Evolutionary conservation across 441 rosid genomes (phyloP).

Genomic region (Gossypium davidsonii): DNA sequence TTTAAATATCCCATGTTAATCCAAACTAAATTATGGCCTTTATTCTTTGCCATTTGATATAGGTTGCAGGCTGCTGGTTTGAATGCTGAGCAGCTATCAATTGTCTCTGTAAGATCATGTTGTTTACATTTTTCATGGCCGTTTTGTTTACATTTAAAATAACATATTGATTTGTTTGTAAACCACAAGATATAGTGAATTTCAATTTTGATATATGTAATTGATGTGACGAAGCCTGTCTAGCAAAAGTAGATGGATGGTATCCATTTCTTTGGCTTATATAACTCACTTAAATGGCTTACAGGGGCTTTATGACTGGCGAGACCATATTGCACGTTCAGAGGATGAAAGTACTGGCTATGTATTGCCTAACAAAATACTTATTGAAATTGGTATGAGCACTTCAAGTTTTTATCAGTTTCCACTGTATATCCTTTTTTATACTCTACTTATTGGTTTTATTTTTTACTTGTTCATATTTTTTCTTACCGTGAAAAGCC

Average conservation of each 20-base stretch:
- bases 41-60: conserved; percentile 15
- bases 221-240: background rate
- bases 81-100: conserved; percentile 71
- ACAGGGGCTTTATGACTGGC: conserved; percentile 86
- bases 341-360: conserved; percentile 94
- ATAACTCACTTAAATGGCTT: conserved; percentile 15
- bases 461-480: background rate
- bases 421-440: background rate
- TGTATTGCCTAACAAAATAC: conserved; percentile 80
- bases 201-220: background rate
- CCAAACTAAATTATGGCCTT: conserved; percentile 1
- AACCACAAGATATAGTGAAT: background rate
- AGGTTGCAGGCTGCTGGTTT: conserved; percentile 66
- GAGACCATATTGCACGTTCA: conserved; percentile 74
- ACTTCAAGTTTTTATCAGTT: background rate
- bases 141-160: background rate
- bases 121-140: background rate
- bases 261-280: background rate
- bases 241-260: background rate
- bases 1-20: background rate
- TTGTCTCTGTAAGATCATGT: conserved; percentile 43
- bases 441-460: background rate
- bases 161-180: background rate
- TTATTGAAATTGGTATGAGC: conserved; percentile 69
- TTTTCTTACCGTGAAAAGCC: conserved; percentile 41